Base-by-base conservation (phyloP, 805 yeast genomes). In the Teunomyces cretensis region DNA sequence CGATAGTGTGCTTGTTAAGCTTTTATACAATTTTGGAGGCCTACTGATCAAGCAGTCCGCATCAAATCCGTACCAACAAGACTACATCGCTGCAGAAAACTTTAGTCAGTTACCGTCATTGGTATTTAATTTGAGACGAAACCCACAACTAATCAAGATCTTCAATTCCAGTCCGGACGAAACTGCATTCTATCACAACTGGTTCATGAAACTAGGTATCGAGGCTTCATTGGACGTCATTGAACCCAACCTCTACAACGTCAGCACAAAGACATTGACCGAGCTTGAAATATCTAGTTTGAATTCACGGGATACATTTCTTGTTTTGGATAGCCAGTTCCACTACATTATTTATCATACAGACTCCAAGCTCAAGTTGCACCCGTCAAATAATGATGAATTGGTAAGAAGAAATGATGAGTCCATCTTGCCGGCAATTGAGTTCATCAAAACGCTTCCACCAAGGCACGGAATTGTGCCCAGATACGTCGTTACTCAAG, bases 91-190 rank as follows among this genome's bases (percentile, higher is more conserved):
- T n/a, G 55, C 61, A 39, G 67, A 57, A 35, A 48, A 53, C 42
- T 68, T 68, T 33, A 50, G 49, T 5, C 39, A 49, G 0, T 42
- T 73, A 12, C 72, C 75, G 1, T 45, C 58, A 12, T 56, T 64
- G 41, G 53, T 66, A 2, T 72, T 68, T 44, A 54, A 62, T 42
- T 57, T 73, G 43, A 53, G 72, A 40, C 58, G 63, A 42, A 68
- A 68, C 41, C 68, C 66, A 3, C 67, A 64, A 27, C 61, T 74
- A 24, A 51, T 72, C 7, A 54, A 61, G 32, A 64, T 68, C 2
- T 72, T 70, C 53, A 72, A 72, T 48, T 62, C 71, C 9, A 65
- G 72, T 41, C 78, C 78, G 0, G 78, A 74, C 44, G 78, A 73
- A 50, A 69, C 76, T n/a, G 71, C 76, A 11, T 63, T 50, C 47